These are phyloP conservation scores for Pyrus pyrifolia DNA, from an alignment of 306 rosid species.

Conservation along the genomic window DNA sequence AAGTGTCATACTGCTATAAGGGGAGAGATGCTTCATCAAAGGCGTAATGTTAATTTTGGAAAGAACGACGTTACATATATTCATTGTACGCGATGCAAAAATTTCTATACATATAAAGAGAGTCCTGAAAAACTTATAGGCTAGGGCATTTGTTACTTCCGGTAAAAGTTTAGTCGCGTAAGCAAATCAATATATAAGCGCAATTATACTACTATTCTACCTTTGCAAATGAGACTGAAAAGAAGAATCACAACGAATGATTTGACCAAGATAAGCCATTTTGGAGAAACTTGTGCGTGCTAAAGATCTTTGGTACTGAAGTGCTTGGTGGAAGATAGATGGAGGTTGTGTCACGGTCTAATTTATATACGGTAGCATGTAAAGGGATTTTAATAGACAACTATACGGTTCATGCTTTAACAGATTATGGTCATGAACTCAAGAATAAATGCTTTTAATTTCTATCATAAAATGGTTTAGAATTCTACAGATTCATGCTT, in stretches of 20 bases:
- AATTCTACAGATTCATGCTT: no score
- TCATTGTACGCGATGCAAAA: background rate
- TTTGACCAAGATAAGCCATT: background rate
- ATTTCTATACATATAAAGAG: no score
- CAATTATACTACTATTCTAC: background rate
- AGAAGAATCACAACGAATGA: background rate
- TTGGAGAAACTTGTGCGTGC: background rate
- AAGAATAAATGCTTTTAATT: no score
- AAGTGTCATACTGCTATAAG: no score
- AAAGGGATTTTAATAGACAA: background rate
- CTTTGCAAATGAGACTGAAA: background rate
- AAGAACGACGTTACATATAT: no score
- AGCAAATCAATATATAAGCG: background rate
- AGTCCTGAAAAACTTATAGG: no score
- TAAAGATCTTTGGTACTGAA: background rate
- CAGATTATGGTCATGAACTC: no score
- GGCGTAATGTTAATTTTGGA: no score
- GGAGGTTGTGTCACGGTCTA: background rate
- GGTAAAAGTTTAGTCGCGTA: background rate
- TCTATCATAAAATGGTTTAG: no score
- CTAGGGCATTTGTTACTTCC: background rate
- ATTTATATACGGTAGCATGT: background rate
- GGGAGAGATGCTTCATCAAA: no score
- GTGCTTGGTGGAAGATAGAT: background rate
- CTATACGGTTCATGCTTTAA: no score